Conservation (phyloP, 1,284 basidiomycete species). For the Pseudozyma sp. region DNA sequence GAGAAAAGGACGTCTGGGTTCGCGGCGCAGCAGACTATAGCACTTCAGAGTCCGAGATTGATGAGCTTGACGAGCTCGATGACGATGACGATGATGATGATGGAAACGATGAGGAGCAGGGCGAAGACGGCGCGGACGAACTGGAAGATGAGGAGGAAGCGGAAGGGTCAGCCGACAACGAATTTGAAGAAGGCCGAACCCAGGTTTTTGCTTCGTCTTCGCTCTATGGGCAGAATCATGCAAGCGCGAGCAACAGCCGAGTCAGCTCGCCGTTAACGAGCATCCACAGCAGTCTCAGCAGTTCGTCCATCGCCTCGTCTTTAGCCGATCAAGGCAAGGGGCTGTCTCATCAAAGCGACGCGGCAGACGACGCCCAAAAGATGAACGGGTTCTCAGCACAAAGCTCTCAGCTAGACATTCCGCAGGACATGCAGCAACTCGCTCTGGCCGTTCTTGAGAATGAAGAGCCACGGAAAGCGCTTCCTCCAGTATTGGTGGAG, state of each 20-base stretch:
- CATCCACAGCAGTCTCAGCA: slow-evolving; percentile 4
- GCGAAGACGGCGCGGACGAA: background rate
- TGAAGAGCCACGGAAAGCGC: slow-evolving; percentile 3
- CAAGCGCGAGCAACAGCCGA: slow-evolving; percentile 6
- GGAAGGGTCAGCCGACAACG: background rate
- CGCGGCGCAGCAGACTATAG: slow-evolving; percentile 38
- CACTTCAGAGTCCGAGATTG: slow-evolving; percentile 24
- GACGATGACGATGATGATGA: slow-evolving; percentile 3
- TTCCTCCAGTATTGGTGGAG: slow-evolving; percentile 1
- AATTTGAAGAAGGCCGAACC: slow-evolving; percentile 29
- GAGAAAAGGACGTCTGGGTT: slow-evolving; percentile 40
- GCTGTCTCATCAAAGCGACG: background rate
- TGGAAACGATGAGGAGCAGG: background rate
- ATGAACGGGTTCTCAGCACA: background rate
- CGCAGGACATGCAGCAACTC: slow-evolving; percentile 40
- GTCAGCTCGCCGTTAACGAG: slow-evolving; percentile 28
- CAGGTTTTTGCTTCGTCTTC: slow-evolving; percentile 21
- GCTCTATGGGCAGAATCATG: background rate
- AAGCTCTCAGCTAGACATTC: slow-evolving; percentile 3
- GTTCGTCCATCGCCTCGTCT: slow-evolving; percentile 13
- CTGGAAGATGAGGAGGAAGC: background rate
- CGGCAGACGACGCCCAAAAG: slow-evolving; percentile 2
- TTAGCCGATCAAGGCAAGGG: slow-evolving; percentile 1
- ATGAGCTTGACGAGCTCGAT: slow-evolving; percentile 5
- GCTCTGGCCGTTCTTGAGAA: slow-evolving; percentile 23